Conservation (phyloP, 2,329 filamentous ascomycete species). For the Ophiostoma piceae region DNA sequence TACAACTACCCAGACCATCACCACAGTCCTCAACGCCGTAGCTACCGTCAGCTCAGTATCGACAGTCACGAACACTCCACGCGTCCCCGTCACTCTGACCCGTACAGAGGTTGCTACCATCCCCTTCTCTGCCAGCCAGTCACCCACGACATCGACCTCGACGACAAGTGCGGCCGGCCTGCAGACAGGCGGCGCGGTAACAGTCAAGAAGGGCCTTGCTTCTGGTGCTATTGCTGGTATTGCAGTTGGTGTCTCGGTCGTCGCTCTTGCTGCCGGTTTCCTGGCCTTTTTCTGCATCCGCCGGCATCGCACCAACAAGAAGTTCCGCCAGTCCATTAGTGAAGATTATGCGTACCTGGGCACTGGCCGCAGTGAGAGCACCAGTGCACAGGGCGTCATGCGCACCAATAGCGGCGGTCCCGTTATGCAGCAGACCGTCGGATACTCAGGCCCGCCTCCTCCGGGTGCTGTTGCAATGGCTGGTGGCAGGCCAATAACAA, state of each 20-base stretch:
- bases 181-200: neutral
- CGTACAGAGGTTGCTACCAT: conserved; percentile 23
- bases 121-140: neutral
- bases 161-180: conserved; percentile 15
- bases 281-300: conserved; percentile 17
- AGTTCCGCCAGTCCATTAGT: conserved; percentile 5
- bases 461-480: conserved; percentile 17
- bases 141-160: neutral
- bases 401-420: conserved; percentile 9
- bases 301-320: conserved; percentile 18
- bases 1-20: conserved; percentile 18
- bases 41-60: conserved; percentile 27
- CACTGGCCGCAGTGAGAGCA: conserved; percentile 30
- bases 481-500: neutral
- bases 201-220: conserved; percentile 18
- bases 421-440: neutral
- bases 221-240: conserved; percentile 28
- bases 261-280: conserved; percentile 17
- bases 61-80: conserved; percentile 25
- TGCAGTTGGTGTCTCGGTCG: conserved; percentile 25
- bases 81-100: conserved; percentile 25
- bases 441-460: conserved; percentile 24
- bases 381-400: neutral
- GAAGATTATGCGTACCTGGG: conserved; percentile 39
- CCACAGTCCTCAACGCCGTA: conserved; percentile 25